These are phyloP conservation scores for Erythrobasidium yunnanense DNA, from an alignment of 768 basidiomycete species.

Conservation along the genomic window DNA sequence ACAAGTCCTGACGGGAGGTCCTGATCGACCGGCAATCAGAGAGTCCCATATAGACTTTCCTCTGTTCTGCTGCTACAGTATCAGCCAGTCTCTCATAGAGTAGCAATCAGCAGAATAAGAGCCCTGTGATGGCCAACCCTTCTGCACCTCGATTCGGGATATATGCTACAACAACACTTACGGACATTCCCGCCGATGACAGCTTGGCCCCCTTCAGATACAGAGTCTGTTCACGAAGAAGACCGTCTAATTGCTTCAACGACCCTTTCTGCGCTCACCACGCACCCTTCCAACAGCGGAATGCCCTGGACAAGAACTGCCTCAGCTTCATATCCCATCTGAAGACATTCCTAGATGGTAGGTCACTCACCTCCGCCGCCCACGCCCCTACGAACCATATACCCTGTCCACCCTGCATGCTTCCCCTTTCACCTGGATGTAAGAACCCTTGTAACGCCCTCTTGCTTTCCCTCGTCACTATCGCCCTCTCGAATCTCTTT, in stretches of 20 bases:
- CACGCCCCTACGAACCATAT: conserved; percentile 66
- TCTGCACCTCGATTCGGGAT: no score
- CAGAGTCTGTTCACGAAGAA: no score
- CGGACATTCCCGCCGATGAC: no score
- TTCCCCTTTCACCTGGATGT: not conserved
- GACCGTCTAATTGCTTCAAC: conserved; percentile 35
- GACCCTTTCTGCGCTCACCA: conserved; percentile 57
- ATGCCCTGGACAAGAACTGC: conserved; percentile 48
- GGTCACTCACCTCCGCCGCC: conserved; percentile 45
- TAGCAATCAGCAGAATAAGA: no score
- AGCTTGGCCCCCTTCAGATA: no score
- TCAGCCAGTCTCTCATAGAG: no score
- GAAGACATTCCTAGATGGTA: not conserved
- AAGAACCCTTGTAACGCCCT: not conserved
- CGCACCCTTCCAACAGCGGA: conserved; percentile 69
- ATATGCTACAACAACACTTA: no score
- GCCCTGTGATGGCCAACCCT: no score
- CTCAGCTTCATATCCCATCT: not conserved
- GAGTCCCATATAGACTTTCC: no score
- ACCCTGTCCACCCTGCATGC: conserved; percentile 41
- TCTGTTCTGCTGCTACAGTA: no score
- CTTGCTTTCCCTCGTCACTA: conserved; percentile 52
- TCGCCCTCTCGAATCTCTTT: conserved; percentile 41
- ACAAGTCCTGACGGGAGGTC: no score
- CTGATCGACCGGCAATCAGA: no score